Base-by-base conservation (phyloP, 2,329 filamentous ascomycete genomes). In the Colletotrichum simmondsii region DNA sequence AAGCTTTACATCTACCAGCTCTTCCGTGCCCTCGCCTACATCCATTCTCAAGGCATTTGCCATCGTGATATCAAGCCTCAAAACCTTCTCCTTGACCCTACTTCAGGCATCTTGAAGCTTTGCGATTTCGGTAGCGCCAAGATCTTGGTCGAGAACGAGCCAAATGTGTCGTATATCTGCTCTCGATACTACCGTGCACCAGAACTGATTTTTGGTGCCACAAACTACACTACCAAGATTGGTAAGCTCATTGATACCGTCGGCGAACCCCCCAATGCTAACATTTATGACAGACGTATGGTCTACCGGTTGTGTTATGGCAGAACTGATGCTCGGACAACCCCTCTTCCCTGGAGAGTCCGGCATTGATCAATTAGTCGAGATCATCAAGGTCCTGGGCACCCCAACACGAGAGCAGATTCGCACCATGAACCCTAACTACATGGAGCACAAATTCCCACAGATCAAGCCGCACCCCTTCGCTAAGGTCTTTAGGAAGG, bases 381-480 rank as follows among this genome's bases (percentile, higher is more conserved):
- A 99, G 85, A 99, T 99, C 82, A 99, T 99, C 89, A 99, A 99
- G 87, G 96, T 99, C 65, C 87, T 99, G 74, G 97, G 97, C 73
- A 99, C 97, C 22, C 97, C 97, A 22, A 98, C 97, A 46, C 91
- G 97, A 76, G 97, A 99, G 83, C 97, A 99, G 85, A 99, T 99
- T 80, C 94, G 97, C 78, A 99, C 97, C 76, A 99, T 99, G 97
- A 99, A 99, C 85, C 97, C 97, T 72, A 99, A 99, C 85, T 99
- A 99, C 85, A 99, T 99, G 97, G 97, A 99, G 87, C 97, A 99
- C 87, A 98, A 98, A 87, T 99, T 99, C 85, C 97, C 97, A 60
- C 97, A 99, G 85, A 99, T 99, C 87, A 99, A 99, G 88, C 97
- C 97, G 71, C 97, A 99, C 81, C 97, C 97, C 32, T 99, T 99